Conservation (phyloP, 352 stramenopile genomes). For the Phytopythium cucurbitacearum region DNA sequence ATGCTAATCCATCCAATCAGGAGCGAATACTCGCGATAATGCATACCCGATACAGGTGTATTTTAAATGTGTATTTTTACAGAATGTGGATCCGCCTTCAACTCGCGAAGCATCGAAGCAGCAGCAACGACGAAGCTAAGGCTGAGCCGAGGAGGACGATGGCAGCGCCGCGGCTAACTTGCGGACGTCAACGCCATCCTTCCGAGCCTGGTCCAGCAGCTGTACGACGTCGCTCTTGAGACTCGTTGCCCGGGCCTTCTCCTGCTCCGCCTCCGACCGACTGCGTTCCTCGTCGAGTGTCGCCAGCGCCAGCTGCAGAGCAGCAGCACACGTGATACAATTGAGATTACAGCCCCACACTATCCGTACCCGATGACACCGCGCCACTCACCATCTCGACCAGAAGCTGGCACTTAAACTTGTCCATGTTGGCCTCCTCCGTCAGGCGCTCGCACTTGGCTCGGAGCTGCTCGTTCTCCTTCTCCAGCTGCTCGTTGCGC, state of each 20-base stretch:
- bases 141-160: not conserved
- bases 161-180: conserved; percentile 39
- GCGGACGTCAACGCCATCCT: conserved; percentile 60
- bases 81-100: not conserved
- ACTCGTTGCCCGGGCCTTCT: conserved; percentile 51
- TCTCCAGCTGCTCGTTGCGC: conserved; percentile 42
- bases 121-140: not conserved
- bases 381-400: conserved; percentile 66
- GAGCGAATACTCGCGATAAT: too few species aligned
- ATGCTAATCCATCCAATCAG: too few species aligned
- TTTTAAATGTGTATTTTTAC: too few species aligned
- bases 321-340: not conserved
- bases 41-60: too few species aligned
- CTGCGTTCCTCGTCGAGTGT: conserved; percentile 80
- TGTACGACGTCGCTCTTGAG: conserved; percentile 59
- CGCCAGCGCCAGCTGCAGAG: conserved; percentile 62
- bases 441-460: conserved; percentile 56
- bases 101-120: not conserved
- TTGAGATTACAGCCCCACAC: not conserved
- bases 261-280: conserved; percentile 47
- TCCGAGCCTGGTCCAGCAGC: conserved; percentile 67
- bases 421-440: conserved; percentile 85
- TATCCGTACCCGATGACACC: not conserved
- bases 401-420: conserved; percentile 86
- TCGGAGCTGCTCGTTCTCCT: conserved; percentile 55